Conservation (phyloP, 225 moss, liverwort and hornwort species). For the Asterella californica region DNA sequence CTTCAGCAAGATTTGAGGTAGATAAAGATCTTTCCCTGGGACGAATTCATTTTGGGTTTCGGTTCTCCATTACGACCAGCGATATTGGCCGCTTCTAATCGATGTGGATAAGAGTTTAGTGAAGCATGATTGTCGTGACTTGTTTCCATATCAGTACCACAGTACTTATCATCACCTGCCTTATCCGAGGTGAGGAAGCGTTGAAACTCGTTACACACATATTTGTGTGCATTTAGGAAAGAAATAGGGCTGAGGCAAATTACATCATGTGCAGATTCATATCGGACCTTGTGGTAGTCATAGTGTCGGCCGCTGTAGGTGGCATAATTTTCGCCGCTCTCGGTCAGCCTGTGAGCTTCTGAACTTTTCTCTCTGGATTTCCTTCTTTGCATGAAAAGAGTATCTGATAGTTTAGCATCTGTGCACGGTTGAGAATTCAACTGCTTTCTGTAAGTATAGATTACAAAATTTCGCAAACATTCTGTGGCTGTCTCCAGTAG, state of each 20-base stretch:
- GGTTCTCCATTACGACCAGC: no score
- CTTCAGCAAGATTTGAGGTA: slow-evolving; percentile 91
- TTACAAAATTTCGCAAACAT: background rate
- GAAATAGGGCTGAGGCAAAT: background rate
- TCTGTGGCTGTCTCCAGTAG: no score
- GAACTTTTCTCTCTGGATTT: background rate
- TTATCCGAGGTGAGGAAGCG: background rate
- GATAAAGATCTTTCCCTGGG: background rate
- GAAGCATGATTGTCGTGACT: background rate
- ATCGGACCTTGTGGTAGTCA: slow-evolving; percentile 91
- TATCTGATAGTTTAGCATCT: no score
- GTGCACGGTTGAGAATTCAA: no score
- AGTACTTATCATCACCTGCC: background rate
- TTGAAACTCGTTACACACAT: background rate
- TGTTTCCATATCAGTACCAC: background rate
- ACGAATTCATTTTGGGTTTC: no score
- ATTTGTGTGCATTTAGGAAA: background rate
- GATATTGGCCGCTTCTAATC: no score
- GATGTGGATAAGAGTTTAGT: no score
- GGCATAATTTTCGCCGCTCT: slow-evolving; percentile 89
- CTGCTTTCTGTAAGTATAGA: background rate
- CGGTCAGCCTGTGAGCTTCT: slow-evolving; percentile 77
- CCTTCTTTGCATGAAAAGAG: background rate
- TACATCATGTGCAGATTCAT: slow-evolving; percentile 53
- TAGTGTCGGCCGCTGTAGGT: slow-evolving; percentile 96